Percentiles rank a stretch among this genome's conserved stretches.
Conservation (phyloP, 148 eudicot species). For the Rhododendron simsii region DNA sequence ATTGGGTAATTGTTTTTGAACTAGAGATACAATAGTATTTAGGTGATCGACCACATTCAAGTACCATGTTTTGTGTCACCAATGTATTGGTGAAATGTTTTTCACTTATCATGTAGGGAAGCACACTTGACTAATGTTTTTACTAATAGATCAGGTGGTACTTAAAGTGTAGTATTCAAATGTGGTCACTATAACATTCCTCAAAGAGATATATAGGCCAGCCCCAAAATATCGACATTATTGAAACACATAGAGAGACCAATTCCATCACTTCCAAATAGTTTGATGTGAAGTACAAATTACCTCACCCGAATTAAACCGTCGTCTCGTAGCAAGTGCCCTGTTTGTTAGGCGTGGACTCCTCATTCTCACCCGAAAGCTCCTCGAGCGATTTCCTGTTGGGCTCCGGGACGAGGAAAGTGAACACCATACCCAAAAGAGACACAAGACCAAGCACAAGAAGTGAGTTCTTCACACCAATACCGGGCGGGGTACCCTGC, state of each 20-base stretch:
- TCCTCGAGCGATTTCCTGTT: constrained; percentile 84
- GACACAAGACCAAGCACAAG: constrained; percentile 51
- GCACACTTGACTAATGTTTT: too few relatives aligned
- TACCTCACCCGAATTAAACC: constrained; percentile 19
- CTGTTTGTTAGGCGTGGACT: not conserved
- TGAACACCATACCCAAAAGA: constrained; percentile 48
- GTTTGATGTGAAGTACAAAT: too few relatives aligned
- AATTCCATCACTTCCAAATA: not conserved
- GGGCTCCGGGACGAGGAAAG: constrained; percentile 75
- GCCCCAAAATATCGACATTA: not conserved
- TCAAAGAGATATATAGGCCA: not conserved
- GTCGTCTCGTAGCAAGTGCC: constrained; percentile 23
- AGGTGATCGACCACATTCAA: too few relatives aligned
- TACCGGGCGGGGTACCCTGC: constrained; percentile 69
- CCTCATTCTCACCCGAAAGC: constrained; percentile 55
- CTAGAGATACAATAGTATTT: not conserved
- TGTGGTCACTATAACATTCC: too few relatives aligned
- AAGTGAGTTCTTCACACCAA: constrained; percentile 45
- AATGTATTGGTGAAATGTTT: too few relatives aligned
- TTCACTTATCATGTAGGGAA: too few relatives aligned
- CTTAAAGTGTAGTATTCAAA: too few relatives aligned
- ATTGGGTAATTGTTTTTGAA: not conserved
- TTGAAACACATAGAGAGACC: not conserved
- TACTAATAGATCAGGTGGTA: too few relatives aligned
- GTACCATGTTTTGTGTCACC: too few relatives aligned